Evolutionary conservation across 2,329 filamentous ascomycete genomes (phyloP).

Genomic region (Aschersonia sp.): DNA sequence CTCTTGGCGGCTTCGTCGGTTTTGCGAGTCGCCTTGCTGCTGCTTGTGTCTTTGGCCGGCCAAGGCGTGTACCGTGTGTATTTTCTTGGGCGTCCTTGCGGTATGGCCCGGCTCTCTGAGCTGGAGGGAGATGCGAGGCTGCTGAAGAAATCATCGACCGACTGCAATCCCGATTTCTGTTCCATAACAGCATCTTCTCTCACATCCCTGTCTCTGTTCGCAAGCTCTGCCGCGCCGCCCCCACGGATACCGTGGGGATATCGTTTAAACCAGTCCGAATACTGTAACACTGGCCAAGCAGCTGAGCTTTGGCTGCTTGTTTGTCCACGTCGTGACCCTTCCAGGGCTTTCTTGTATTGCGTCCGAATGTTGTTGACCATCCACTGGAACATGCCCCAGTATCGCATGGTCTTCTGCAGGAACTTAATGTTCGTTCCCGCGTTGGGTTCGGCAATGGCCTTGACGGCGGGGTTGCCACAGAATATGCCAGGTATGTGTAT

Average conservation of each 20-base stretch:
- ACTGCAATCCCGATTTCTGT: constrained; percentile 81
- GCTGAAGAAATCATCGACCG: constrained; percentile 87
- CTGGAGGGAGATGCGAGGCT: constrained; percentile 48
- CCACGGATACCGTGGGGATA: constrained; percentile 87
- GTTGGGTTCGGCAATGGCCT: constrained; percentile 69
- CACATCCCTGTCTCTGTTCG: constrained; percentile 53
- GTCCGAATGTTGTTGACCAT: constrained; percentile 88
- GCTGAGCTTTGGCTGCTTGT: constrained; percentile 29
- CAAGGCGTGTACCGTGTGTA: constrained; percentile 20
- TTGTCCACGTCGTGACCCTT: constrained; percentile 60
- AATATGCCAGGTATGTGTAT: constrained; percentile 92
- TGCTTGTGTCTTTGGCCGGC: constrained; percentile 3
- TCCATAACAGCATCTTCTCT: constrained; percentile 79
- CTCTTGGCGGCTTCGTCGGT: constrained; percentile 3
- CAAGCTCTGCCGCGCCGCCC: constrained; percentile 68
- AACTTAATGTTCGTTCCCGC: constrained; percentile 81
- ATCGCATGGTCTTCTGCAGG: constrained; percentile 86
- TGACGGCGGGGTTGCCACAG: constrained; percentile 63
- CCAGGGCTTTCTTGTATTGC: constrained; percentile 72
- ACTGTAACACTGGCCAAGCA: constrained; percentile 66
- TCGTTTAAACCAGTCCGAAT: constrained; percentile 93
- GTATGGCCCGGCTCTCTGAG: constrained; percentile 21
- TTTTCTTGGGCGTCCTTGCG: constrained; percentile 13
- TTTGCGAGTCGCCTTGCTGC: constrained; percentile 1
- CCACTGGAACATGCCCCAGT: constrained; percentile 98